Evolutionary conservation across 176 grass and related monocot genomes (phyloP).

Genomic region (Eragrostis nindensis): DNA sequence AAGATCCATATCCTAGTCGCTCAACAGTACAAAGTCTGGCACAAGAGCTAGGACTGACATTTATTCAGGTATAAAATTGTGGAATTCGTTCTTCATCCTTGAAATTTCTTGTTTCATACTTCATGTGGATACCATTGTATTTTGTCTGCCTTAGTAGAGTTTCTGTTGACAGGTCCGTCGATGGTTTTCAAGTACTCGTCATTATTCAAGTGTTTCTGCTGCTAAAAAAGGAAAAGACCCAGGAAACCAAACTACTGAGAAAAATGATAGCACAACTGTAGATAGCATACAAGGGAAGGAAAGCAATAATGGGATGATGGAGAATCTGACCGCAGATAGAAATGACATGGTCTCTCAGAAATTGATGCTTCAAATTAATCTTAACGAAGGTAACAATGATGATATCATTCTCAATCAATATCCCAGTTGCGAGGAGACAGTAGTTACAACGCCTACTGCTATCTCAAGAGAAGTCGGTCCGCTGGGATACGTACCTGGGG

Average conservation of each 20-base stretch:
- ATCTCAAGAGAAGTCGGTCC: constrained; percentile 23
- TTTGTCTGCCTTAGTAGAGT: constrained; percentile 28
- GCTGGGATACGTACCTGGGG: constrained; percentile 19
- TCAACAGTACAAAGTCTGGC: constrained; percentile 57
- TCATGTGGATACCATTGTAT: constrained; percentile 12
- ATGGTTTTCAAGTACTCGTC: constrained; percentile 64
- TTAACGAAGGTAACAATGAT: constrained; percentile 41
- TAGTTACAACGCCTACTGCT: constrained; percentile 19
- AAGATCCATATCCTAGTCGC: constrained; percentile 73
- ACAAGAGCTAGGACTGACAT: constrained; percentile 63
- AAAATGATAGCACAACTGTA: constrained; percentile 23
- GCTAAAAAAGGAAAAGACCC: constrained; percentile 37
- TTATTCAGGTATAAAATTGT: constrained; percentile 46
- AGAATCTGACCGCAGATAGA: constrained; percentile 31
- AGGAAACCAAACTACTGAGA: constrained; percentile 34
- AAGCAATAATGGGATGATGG: constrained; percentile 14
- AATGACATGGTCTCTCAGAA: constrained; percentile 34
- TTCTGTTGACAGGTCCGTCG: constrained; percentile 54
- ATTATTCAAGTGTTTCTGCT: constrained; percentile 45
- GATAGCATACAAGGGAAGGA: constrained; percentile 26
- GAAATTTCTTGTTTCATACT: constrained; percentile 19
- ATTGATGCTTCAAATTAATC: constrained; percentile 34
- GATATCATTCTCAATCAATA: constrained; percentile 27
- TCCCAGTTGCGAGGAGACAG: constrained; percentile 15
- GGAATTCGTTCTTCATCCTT: background rate